Percentiles rank a stretch among this genome's conserved stretches.
These are phyloP conservation scores for Cicer chorassanicum DNA, from an alignment of 306 rosid species.

Conservation along the genomic window DNA sequence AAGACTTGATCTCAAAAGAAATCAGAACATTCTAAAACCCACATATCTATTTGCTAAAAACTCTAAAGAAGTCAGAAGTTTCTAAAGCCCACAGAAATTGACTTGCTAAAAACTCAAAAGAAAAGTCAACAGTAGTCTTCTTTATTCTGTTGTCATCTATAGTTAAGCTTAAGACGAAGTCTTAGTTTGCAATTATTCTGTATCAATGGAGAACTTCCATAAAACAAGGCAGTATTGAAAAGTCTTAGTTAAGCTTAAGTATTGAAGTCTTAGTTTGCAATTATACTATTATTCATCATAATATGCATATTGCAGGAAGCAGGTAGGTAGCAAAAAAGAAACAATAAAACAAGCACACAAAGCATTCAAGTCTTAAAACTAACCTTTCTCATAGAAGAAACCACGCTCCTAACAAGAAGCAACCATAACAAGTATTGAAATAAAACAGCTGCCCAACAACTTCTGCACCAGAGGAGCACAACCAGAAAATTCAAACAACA, in stretches of 20 bases:
- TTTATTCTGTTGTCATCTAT: not conserved
- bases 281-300: not conserved
- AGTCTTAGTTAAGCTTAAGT: too few species aligned
- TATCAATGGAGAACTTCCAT: not conserved
- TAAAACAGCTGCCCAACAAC: slow-evolving; percentile 54
- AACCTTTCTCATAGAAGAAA: slow-evolving; percentile 53
- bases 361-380: slow-evolving; percentile 38
- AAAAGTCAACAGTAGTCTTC: slow-evolving; percentile 3
- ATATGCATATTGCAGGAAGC: not conserved
- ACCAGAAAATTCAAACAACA: slow-evolving; percentile 50
- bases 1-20: not conserved
- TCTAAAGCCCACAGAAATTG: not conserved
- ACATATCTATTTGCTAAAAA: not conserved
- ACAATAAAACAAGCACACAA: not conserved
- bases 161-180: not conserved
- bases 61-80: not conserved
- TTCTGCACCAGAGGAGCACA: slow-evolving; percentile 52
- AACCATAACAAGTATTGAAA: slow-evolving; percentile 45
- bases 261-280: too few species aligned
- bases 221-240: not conserved
- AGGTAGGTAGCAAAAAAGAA: slow-evolving; percentile 7
- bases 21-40: not conserved
- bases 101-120: not conserved
- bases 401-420: slow-evolving; percentile 56
- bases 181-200: not conserved